phyloP scores from a whole-genome alignment of 768 basidiomycete species.

The Boletus patriciae region DNA sequence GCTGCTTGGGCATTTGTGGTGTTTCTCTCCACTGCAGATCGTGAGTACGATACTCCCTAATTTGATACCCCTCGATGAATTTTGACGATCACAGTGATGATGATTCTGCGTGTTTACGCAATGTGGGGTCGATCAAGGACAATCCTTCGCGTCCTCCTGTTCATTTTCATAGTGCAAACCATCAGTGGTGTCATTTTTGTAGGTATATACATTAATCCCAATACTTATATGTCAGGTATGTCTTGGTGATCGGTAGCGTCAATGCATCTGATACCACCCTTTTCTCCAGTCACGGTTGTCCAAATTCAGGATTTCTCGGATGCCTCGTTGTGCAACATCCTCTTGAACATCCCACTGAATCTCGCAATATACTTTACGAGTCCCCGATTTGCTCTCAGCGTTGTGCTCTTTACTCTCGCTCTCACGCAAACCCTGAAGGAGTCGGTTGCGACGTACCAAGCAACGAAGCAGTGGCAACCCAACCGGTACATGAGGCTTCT shows the following conservation, averaged over 20 bases:
- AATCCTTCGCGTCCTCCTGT: too few relatives aligned
- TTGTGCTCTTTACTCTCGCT: neutral
- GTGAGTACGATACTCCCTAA: neutral
- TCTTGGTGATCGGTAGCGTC: too few relatives aligned
- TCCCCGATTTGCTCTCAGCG: neutral
- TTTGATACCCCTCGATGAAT: too few relatives aligned
- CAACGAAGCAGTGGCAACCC: neutral
- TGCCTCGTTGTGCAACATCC: neutral
- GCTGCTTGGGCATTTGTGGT: neutral
- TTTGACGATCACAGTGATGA: neutral
- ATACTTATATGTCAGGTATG: too few relatives aligned
- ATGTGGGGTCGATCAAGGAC: too few relatives aligned
- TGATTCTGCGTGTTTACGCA: neutral
- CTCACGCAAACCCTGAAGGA: neutral
- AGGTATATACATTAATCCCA: too few relatives aligned
- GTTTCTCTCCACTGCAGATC: neutral
- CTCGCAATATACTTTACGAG: neutral
- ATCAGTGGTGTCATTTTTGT: too few relatives aligned
- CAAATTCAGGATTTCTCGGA: neutral
- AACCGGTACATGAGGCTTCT: neutral
- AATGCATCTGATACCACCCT: too few relatives aligned
- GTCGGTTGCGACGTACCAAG: neutral
- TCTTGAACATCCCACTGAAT: neutral
- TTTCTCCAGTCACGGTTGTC: too few relatives aligned
- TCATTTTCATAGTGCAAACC: too few relatives aligned